Base-by-base conservation (phyloP, 2,329 filamentous ascomycete species). In the Xylariaceae sp. region DNA sequence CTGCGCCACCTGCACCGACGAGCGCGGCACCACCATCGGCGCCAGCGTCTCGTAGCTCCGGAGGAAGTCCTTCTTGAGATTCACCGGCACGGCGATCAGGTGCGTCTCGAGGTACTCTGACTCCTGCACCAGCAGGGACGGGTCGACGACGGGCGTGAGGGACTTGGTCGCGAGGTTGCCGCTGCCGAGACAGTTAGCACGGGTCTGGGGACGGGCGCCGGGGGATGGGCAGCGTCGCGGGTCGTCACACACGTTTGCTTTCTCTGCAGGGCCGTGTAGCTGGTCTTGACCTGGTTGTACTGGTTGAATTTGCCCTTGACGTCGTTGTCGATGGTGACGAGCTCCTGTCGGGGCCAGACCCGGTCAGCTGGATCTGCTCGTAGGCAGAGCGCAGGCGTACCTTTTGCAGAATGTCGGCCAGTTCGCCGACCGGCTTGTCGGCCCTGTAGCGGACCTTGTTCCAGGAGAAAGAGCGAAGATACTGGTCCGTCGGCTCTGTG, bases 51-150 rank as follows among this genome's bases (percentile, higher is more conserved):
- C 92, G 64, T 98, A 98, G 44, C 71, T 77, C 56, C 82, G 82
- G 44, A 93, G 65, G 54, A 94, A 98, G 24, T 96, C 90, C 58
- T 93, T 94, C 51, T 83, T 80, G 36, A 75, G 68, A 46, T 77
- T 79, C 30, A 74, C 77, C 3, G 92, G 92, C 7, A 98, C 85
- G 14, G 86, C 92, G 46, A 98, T 72, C 19, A 98, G 78, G 57
- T 95, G 89, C 19, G 92, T 95, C 65, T 95, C 88, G 49, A 98
- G 80, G 63, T 94, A 96, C 64, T 98, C 92, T 14, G 89, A 95
- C 56, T 94, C 80, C 59, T 83, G 83, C 44, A 95, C 75, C 27
- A 94, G 73, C 38, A 89, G 64, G 35, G 74, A 68, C 7, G 90
- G 88, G 52, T 90, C 75, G 49, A 98, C 82, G 42, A 96, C 77